Conservation (phyloP, 1,139 yeast genomes). For the Wickerhamomyces sp. region DNA sequence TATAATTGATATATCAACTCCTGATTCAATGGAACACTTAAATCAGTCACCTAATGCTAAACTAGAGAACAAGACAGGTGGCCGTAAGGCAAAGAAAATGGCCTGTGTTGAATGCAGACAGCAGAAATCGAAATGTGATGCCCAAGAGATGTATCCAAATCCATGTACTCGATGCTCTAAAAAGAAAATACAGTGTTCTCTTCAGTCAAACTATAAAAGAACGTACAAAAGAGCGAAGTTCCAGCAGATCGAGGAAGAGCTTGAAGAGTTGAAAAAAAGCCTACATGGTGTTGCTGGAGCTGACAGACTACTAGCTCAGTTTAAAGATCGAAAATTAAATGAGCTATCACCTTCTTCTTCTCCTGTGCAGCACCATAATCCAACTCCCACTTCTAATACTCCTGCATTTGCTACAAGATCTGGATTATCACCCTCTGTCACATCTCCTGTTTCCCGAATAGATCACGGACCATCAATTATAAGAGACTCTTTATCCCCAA, state of each 20-base stretch:
- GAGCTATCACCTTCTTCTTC: slow-evolving; percentile 3
- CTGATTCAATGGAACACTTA: no score
- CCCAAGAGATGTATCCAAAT: slow-evolving; percentile 68
- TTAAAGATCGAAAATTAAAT: slow-evolving; percentile 15
- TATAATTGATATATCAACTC: no score
- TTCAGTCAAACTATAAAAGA: slow-evolving; percentile 79
- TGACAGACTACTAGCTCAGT: slow-evolving; percentile 32
- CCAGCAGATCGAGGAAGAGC: slow-evolving; percentile 80
- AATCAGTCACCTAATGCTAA: no score
- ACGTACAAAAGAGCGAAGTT: slow-evolving; percentile 84
- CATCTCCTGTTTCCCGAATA: slow-evolving; percentile 7
- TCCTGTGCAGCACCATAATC: no score
- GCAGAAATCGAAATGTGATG: slow-evolving; percentile 89
- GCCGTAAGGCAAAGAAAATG: slow-evolving; percentile 44
- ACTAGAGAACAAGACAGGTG: not conserved
- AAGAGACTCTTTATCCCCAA: slow-evolving; percentile 16
- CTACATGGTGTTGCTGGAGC: slow-evolving; percentile 49
- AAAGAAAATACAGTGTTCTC: slow-evolving; percentile 62
- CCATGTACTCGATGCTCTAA: slow-evolving; percentile 81
- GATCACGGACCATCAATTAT: slow-evolving; percentile 19
- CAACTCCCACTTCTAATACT: not conserved
- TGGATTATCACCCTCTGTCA: slow-evolving; percentile 4
- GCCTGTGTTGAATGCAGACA: slow-evolving; percentile 97
- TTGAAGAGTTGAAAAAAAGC: slow-evolving; percentile 58
- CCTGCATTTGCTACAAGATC: not conserved